Conservation (phyloP, 2,329 filamentous ascomycete species). For the Colletotrichum navitas region DNA sequence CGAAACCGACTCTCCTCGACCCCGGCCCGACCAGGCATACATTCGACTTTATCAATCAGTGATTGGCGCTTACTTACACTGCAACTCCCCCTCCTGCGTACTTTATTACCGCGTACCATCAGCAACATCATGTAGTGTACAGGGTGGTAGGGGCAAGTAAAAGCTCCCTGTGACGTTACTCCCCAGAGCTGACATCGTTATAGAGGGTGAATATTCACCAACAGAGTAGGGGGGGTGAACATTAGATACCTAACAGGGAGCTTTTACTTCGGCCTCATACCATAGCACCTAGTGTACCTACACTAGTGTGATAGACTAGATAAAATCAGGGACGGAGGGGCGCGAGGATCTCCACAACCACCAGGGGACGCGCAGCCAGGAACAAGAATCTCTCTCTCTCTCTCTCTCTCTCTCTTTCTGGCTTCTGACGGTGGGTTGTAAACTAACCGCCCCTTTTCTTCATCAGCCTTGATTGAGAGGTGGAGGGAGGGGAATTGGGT, state of each 20-base stretch:
- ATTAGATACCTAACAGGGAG: too few relatives aligned
- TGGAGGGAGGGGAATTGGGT: neutral
- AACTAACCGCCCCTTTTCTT: neutral
- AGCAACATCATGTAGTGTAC: neutral
- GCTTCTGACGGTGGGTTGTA: neutral
- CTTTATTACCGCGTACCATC: conserved; percentile 12
- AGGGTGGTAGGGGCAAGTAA: too few relatives aligned
- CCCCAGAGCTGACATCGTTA: too few relatives aligned
- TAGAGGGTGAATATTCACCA: too few relatives aligned
- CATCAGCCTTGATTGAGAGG: too few relatives aligned
- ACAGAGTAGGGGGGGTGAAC: too few relatives aligned
- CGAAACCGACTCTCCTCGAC: conserved; percentile 33
- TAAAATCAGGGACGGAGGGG: neutral
- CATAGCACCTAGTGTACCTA: too few relatives aligned
- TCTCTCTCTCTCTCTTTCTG: too few relatives aligned
- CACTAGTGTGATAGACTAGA: neutral
- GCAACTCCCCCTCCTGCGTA: neutral
- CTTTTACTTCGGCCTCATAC: too few relatives aligned
- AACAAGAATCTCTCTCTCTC: neutral
- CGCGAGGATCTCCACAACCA: neutral
- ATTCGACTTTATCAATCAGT: conserved; percentile 14
- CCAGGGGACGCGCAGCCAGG: neutral
- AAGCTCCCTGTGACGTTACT: too few relatives aligned
- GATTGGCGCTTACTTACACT: neutral
- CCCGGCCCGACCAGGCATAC: neutral